phyloP scores from a whole-genome alignment of 371 early-diverging fungal genomes.

The Lichtheimia ramosa region DNA sequence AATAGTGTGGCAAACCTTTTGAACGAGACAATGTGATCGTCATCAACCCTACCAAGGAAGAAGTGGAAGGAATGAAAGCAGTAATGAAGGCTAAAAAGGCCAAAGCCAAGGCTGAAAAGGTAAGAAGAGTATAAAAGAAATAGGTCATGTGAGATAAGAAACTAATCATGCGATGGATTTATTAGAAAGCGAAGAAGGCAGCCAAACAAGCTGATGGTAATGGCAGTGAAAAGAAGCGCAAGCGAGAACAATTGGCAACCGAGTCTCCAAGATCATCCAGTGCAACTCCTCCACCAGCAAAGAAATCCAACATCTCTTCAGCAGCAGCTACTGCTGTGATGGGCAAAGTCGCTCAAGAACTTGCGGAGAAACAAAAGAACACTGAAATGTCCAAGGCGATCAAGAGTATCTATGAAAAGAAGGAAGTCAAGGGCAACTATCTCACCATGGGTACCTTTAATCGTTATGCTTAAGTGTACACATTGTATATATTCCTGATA shows the following conservation, averaged over 20 bases:
- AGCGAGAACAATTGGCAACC: slow-evolving; percentile 11
- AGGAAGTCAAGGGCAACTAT: slow-evolving; percentile 53
- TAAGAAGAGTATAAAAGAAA: slow-evolving; percentile 29
- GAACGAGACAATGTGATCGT: slow-evolving; percentile 63
- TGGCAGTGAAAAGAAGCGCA: slow-evolving; percentile 28
- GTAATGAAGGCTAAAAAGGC: slow-evolving; percentile 59
- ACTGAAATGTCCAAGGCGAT: slow-evolving; percentile 50
- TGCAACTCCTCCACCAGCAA: slow-evolving; percentile 4
- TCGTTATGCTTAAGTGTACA: slow-evolving; percentile 44
- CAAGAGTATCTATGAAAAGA: slow-evolving; percentile 57
- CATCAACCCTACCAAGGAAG: slow-evolving; percentile 74
- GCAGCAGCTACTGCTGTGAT: slow-evolving; percentile 53
- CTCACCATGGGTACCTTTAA: slow-evolving; percentile 73
- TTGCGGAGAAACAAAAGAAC: slow-evolving; percentile 44
- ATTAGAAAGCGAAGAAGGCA: slow-evolving; percentile 48
- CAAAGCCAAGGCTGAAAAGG: slow-evolving; percentile 60
- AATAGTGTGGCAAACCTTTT: slow-evolving; percentile 71
- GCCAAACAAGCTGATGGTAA: slow-evolving; percentile 22
- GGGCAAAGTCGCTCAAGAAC: slow-evolving; percentile 56
- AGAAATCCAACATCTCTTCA: slow-evolving; percentile 21
- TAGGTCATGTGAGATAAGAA: slow-evolving; percentile 2
- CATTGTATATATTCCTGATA: no score
- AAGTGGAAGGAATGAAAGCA: slow-evolving; percentile 54
- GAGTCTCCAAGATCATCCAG: slow-evolving; percentile 4
- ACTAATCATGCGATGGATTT: not conserved